phyloP scores from a whole-genome alignment of 2,329 filamentous ascomycete species.

The Canariomyces notabilis region DNA sequence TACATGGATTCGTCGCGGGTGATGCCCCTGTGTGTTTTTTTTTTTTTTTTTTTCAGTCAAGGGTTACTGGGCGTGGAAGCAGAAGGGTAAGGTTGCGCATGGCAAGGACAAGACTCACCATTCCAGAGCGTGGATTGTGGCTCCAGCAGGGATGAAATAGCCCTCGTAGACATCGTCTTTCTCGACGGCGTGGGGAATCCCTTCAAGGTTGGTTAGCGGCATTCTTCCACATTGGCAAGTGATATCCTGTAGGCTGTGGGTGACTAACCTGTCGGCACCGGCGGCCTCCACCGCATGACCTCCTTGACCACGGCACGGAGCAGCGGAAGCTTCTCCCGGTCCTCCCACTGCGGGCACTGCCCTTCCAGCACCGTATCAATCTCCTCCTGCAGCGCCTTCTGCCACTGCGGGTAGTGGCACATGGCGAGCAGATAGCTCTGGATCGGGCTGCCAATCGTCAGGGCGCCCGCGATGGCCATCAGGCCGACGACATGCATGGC shows the following conservation, averaged over 20 bases:
- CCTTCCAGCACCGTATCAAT: slow-evolving; percentile 41
- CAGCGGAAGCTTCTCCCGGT: slow-evolving; percentile 41
- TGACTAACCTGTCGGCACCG: slow-evolving; percentile 45
- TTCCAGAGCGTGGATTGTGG: slow-evolving; percentile 48
- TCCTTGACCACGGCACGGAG: slow-evolving; percentile 48
- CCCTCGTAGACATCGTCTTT: slow-evolving; percentile 49
- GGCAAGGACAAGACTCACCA: slow-evolving; percentile 37
- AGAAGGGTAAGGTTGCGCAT: too few relatives aligned
- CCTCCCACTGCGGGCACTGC: slow-evolving; percentile 42
- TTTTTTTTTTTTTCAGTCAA: too few relatives aligned
- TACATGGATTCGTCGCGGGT: slow-evolving; percentile 38
- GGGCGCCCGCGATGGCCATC: slow-evolving; percentile 43
- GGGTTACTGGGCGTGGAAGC: too few relatives aligned
- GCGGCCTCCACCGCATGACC: slow-evolving; percentile 48
- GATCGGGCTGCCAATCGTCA: slow-evolving; percentile 41
- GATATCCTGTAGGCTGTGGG: too few relatives aligned
- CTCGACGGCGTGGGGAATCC: slow-evolving; percentile 47
- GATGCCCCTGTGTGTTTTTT: slow-evolving; percentile 34
- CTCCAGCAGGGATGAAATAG: slow-evolving; percentile 47
- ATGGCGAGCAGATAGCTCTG: slow-evolving; percentile 38
- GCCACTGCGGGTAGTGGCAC: slow-evolving; percentile 31
- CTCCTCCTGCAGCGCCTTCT: slow-evolving; percentile 38
- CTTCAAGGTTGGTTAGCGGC: slow-evolving; percentile 17
- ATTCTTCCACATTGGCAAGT: neutral
- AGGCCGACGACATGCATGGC: slow-evolving; percentile 42